phyloP scores from a whole-genome alignment of 1,284 basidiomycete genomes.

The Pseudozyma tsukubaensis region DNA sequence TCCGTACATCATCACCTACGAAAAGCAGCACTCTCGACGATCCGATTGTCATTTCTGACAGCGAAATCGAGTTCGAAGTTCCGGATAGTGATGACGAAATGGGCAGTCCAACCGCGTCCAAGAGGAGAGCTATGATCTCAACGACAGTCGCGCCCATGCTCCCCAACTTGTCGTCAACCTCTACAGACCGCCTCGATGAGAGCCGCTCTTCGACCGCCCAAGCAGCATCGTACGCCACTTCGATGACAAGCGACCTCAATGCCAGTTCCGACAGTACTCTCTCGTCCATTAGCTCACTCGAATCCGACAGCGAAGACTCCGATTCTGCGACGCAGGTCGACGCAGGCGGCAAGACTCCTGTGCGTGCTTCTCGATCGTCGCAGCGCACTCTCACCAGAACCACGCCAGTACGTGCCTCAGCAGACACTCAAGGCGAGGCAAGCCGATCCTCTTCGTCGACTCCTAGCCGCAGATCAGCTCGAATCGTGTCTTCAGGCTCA shows the following conservation, averaged over 20 bases:
- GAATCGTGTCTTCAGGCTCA: constrained; percentile 41
- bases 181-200: constrained; percentile 9
- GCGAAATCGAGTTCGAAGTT: constrained; percentile 10
- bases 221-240: constrained; percentile 33
- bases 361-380: background rate
- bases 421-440: constrained; percentile 1
- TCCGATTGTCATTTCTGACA: constrained; percentile 27
- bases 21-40: constrained; percentile 9
- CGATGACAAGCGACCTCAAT: constrained; percentile 24
- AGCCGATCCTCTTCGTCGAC: constrained; percentile 15
- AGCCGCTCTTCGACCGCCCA: constrained; percentile 15
- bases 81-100: constrained; percentile 3
- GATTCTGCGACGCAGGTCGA: constrained; percentile 4
- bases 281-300: constrained; percentile 32
- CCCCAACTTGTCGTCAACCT: constrained; percentile 1
- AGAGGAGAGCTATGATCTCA: background rate
- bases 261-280: constrained; percentile 27
- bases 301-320: constrained; percentile 22
- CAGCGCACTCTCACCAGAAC: background rate
- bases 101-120: background rate
- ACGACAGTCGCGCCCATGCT: background rate
- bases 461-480: constrained; percentile 41
- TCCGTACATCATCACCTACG: background rate
- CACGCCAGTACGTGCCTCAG: constrained; percentile 7
- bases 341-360: background rate